Conservation (phyloP, 805 yeast species). For the Isabelozyma pseudorhagii region DNA sequence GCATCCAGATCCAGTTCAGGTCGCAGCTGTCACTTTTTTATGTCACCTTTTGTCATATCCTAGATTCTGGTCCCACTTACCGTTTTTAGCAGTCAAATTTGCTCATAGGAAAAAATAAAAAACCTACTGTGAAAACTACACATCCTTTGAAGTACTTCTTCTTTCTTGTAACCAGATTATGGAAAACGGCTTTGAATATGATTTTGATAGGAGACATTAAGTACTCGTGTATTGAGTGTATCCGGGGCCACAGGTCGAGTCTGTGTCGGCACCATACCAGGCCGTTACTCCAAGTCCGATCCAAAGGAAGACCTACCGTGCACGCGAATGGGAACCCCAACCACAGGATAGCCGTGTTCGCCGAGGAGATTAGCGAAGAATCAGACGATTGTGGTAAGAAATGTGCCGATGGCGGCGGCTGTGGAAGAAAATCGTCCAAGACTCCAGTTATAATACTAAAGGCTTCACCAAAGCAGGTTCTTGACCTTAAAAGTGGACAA, state of each 20-base stretch:
- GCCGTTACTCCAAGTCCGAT: slow-evolving; percentile 79
- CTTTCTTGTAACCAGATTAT: not conserved
- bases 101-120: not conserved
- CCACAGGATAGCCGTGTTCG: slow-evolving; percentile 60
- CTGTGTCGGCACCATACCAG: slow-evolving; percentile 79
- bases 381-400: not conserved
- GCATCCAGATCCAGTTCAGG: too few species aligned
- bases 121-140: not conserved
- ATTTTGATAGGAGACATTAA: slow-evolving; percentile 75
- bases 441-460: slow-evolving; percentile 31
- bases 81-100: not conserved
- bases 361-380: slow-evolving; percentile 31
- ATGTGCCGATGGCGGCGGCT: not conserved
- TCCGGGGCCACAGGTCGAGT: slow-evolving; percentile 89
- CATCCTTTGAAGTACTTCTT: not conserved
- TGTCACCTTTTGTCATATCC: not conserved
- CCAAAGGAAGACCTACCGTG: slow-evolving; percentile 82
- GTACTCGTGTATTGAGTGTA: slow-evolving; percentile 82
- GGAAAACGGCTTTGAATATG: slow-evolving; percentile 39
- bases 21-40: too few species aligned
- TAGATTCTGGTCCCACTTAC: not conserved
- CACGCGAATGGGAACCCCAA: slow-evolving; percentile 47
- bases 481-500: slow-evolving; percentile 34
- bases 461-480: slow-evolving; percentile 37
- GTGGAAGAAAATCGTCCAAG: slow-evolving; percentile 3